Evolutionary conservation across 441 rosid genomes (phyloP), one percentile per base, ranked within the genome.

Genomic region (Gossypium lobatum): DNA sequence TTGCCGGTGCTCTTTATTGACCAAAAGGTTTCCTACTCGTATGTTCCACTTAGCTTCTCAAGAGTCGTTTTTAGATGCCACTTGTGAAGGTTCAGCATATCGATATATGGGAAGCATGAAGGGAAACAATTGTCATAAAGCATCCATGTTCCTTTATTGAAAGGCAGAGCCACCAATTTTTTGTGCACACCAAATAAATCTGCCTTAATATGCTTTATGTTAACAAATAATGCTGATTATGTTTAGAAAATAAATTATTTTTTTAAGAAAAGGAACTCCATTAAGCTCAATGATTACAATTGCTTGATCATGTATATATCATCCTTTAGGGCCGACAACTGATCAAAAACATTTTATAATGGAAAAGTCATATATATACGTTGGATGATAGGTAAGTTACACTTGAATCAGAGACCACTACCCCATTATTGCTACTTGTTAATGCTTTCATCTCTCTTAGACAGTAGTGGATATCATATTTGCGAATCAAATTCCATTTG

Each of bases 61-160:
- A 90, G 82, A 70, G 88, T 92, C 45, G 85, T 84, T 78, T 78
- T 83, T 62, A 14, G 90, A 89, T 71, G 93, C 95, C 62, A 85
- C 91, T 45, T 85, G 88, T 57, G 95, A 87, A 77, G 91, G 6
- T 90, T 80, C 93, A 88, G 76, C 95, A 90, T 46, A 88, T 90
- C 7, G 1, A 31, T 31, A 76, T 88, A 90, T 77, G 93, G 95
- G 37, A 88, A 81, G 72, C 89, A 87, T 61, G 89, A 85, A 59
- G 77, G 77, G 75, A 81, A 83, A 45, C 78, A 79, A 54, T 71
- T 80, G 23, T 79, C 70, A 26, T 81, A 71, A 82, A 62, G 18
- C 31, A 61, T 23, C 55, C 55, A 57, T 75, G 45, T 59, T 61
- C 28, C 42, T 66, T 73, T 74, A 46, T 71, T 31, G 37, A 31